Evolutionary conservation across 1,284 basidiomycete species (phyloP).

Genomic region (Cerrena zonata): DNA sequence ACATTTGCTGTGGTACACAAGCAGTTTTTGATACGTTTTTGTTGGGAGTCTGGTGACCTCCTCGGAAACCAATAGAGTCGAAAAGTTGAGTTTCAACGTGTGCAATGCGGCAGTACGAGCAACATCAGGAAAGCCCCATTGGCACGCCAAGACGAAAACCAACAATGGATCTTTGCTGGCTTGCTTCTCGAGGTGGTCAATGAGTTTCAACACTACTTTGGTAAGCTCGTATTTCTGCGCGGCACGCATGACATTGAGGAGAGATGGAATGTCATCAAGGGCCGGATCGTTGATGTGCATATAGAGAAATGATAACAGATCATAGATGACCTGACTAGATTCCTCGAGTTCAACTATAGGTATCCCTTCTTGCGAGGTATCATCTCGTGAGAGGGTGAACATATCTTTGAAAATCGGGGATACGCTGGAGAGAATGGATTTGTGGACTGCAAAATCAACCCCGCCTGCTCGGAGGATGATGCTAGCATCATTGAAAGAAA

Average conservation of each 20-base stretch:
- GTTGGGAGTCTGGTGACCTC: not conserved
- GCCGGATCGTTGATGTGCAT: not conserved
- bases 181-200: not conserved
- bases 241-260: not conserved
- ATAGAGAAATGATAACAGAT: not conserved
- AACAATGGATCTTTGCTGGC: not conserved
- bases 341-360: not conserved
- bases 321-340: not conserved
- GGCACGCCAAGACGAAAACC: not conserved
- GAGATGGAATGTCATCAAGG: not conserved
- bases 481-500: not conserved
- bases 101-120: not conserved
- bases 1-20: not conserved
- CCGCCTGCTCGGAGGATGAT: conserved; percentile 1
- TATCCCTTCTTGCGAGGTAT: not conserved
- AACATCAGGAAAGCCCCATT: not conserved
- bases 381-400: not conserved
- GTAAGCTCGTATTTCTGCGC: conserved; percentile 1
- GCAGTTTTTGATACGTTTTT: not conserved
- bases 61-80: not conserved
- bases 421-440: not conserved
- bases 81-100: not conserved
- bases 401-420: conserved; percentile 5
- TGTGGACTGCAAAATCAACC: conserved; percentile 1
- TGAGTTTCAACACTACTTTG: not conserved